These are phyloP conservation scores for Exophiala sp. DNA, from an alignment of 2,329 filamentous ascomycete species.

Conservation along the genomic window DNA sequence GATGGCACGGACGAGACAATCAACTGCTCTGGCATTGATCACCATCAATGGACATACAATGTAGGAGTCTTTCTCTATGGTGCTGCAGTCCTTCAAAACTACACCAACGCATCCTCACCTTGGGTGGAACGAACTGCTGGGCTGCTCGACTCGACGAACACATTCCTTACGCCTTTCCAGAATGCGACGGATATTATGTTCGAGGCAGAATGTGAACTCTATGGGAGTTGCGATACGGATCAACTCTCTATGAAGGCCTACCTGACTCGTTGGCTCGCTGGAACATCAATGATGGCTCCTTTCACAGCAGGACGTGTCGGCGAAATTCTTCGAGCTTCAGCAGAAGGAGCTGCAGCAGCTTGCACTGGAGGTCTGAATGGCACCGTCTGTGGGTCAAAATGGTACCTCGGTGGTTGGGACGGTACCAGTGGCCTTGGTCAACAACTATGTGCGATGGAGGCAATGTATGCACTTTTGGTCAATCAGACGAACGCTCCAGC, in stretches of 20 bases:
- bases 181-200: conserved; percentile 54
- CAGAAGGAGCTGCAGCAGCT: conserved; percentile 54
- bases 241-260: conserved; percentile 72
- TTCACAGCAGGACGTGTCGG: conserved; percentile 54
- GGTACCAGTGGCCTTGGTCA: conserved; percentile 62
- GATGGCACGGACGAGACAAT: conserved; percentile 56
- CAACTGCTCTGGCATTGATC: conserved; percentile 61
- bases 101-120: conserved; percentile 55
- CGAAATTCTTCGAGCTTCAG: conserved; percentile 56
- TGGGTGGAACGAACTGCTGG: conserved; percentile 54
- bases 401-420: conserved; percentile 55
- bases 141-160: conserved; percentile 49
- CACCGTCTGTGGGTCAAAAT: conserved; percentile 62
- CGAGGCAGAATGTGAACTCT: conserved; percentile 65
- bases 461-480: conserved; percentile 41
- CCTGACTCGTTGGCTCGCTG: conserved; percentile 62
- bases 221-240: conserved; percentile 62
- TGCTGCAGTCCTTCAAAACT: conserved; percentile 44
- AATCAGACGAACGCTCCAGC: conserved; percentile 26
- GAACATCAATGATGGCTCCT: conserved; percentile 60
- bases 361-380: conserved; percentile 59
- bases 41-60: conserved; percentile 65
- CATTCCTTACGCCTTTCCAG: conserved; percentile 48
- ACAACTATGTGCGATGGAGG: conserved; percentile 65
- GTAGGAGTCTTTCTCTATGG: conserved; percentile 57